Base-by-base conservation (phyloP, 2,329 filamentous ascomycete genomes). In the Lasiodiplodia sp. region DNA sequence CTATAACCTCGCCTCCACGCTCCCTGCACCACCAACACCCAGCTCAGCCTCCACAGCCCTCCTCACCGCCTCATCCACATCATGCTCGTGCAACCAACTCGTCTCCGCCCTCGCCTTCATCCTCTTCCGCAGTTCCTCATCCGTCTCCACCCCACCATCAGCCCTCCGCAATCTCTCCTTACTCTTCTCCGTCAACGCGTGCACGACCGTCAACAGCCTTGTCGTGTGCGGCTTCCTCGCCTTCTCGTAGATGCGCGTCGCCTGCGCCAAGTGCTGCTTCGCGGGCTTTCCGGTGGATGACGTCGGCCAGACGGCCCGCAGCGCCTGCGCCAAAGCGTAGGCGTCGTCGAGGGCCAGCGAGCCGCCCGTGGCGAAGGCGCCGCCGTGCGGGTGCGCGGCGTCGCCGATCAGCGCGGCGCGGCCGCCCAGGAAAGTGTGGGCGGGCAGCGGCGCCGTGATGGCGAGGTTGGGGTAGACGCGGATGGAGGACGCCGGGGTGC, bases 331-430 rank as follows among this genome's bases (percentile, higher is more conserved):
- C 18, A 79, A 72, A 1, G 75, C 74, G 64, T 78, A 81, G 7
- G 79, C 78, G 71, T 82, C 79, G 56, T 82, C 79, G 34, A 82
- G 76, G 1, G 79, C 79, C 5, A 81, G 73, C 47, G 77, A 80
- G 8, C 78, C 79, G 18, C 80, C 79, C 3, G 79, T 78, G 10
- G 79, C 80, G 67, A 78, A 76, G 16, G 78, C 79, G 28, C 78
- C 79, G 18, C 79, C 79, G 68, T 81, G 78, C 3, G 78, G 76
- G 70, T 81, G 79, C 11, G 79, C 79, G 37, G 80, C 79, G 69
- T 82, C 79, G 3, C 80, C 79, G 7, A 78, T 75, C 2, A 80
- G 73, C 0, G 76, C 78, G 4, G 76, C 74, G 11, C 75, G 75
- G 25, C 72, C 71, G 12, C 72, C 4, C 18, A 52, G 72, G 65